These are phyloP conservation scores for Coniophora puteana DNA, from an alignment of 1,284 basidiomycete species.

Conservation along the genomic window DNA sequence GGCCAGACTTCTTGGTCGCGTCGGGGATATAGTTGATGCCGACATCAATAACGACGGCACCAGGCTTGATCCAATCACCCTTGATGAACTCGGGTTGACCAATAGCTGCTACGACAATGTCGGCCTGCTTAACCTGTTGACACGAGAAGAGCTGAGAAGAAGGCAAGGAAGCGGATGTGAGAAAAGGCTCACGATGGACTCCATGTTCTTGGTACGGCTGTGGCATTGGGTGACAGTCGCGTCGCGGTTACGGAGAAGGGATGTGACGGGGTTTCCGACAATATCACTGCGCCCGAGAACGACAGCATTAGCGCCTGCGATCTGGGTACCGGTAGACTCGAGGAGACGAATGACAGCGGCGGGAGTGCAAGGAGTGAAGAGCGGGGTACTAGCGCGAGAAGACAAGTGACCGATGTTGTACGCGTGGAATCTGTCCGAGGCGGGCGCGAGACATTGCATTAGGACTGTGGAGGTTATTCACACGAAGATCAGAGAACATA, in stretches of 20 bases:
- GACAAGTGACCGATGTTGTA: conserved; percentile 97
- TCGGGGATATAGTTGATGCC: conserved; percentile 97
- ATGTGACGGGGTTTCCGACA: conserved; percentile 93
- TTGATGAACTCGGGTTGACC: conserved; percentile 90
- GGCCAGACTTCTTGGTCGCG: conserved; percentile 89
- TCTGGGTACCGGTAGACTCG: conserved; percentile 75
- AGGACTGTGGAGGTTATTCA: conserved; percentile 4
- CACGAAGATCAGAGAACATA: conserved; percentile 32
- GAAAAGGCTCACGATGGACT: conserved; percentile 60
- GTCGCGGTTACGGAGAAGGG: conserved; percentile 86
- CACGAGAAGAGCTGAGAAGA: conserved; percentile 7
- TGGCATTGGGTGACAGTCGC: conserved; percentile 99
- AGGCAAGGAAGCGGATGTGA: conserved; percentile 6
- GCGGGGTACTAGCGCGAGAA: conserved; percentile 86
- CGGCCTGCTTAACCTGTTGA: conserved; percentile 74
- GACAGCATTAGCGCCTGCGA: conserved; percentile 81
- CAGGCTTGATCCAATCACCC: conserved; percentile 95
- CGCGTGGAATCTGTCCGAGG: conserved; percentile 79
- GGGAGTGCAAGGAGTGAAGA: conserved; percentile 96
- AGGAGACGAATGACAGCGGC: conserved; percentile 90
- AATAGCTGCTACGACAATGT: conserved; percentile 93
- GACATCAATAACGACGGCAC: conserved; percentile 93
- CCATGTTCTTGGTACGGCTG: conserved; percentile 82
- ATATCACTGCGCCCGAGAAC: conserved; percentile 98
- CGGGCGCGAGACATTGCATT: conserved; percentile 5